Base-by-base conservation (phyloP, 805 yeast species). In the Metschnikowia lochheadii region DNA sequence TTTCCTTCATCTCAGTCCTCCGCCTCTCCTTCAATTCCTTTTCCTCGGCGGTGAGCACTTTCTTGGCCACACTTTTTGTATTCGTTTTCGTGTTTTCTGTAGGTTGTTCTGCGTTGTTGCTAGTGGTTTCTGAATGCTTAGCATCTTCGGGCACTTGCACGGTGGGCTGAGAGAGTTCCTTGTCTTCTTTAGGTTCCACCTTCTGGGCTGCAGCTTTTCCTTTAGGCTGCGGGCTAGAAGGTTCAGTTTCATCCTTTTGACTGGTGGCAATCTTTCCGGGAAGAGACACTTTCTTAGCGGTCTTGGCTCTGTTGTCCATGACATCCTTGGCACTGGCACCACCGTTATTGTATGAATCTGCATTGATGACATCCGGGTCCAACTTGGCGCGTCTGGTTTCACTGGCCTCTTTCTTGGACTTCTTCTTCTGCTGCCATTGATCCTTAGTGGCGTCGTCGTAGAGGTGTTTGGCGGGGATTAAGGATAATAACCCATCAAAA, bases 391-490 rank as follows among this genome's bases (percentile, higher is more conserved):
- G 73, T 63, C 86, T 87, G 55, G 80, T 82, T 47, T 72, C 75
- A 56, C 75, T 80, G 18, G 75, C 67, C 57, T 88, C 89, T 48
- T 77, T 81, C 59, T 85, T 87, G 31, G 82, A 68, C 68, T 84
- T 80, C 73, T 89, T 89, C 72, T 83, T 87, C 59, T 84, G 85
- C 59, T 85, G 84, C 97, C 97, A 91, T 69, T 92, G 97, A 47
- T 85, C 84, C 60, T 85, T 83, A 2, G 92, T 85, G 51, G 88
- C 92, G 37, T 87, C 96, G 66, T 91, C 97, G 65, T 88, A 90
- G 66, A 92, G 92, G 63, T 86, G 90, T 63, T 90, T 89, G 2
- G 97, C 96, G 3, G 98, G 97, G 51, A 92, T 91, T 66, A 92
- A 73, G 18, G 97, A 89, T 52, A 92, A 74, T 47, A 92, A 73